Base-by-base conservation (phyloP, 768 basidiomycete genomes). In the Clathrus columnatus region DNA sequence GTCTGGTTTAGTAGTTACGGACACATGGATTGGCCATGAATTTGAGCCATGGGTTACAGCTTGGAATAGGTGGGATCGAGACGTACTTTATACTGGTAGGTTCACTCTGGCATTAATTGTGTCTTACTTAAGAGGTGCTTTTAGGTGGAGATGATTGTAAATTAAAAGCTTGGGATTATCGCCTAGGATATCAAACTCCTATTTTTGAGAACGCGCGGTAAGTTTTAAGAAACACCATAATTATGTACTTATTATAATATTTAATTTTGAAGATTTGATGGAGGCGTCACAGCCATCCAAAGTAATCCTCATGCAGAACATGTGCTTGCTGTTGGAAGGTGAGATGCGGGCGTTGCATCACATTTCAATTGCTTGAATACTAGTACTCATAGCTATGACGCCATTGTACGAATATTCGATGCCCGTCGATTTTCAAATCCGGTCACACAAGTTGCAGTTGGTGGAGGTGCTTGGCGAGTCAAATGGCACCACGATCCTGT, bases 381-480 rank as follows among this genome's bases (percentile, higher is more conserved):
- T 32, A 2, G 32, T 44, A n/a, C 20, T 29, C 36, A 36, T 61
- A 96, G 94, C 66, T 99, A 99, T 67, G 85, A 96, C 69, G 76
- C 78, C 59, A 79, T 73, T 7, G 81, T 99, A 16, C 80, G 81
- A 1, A 68, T 97, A 4, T 96, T 91, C 66, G 96, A 98, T 68
- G 74, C 73, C 0, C 84, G 95, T 4, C 85, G 83, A 48, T 80
- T 80, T 4, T 65, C 74, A 4, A 65, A 65, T 2, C 81, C 89
- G 0, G 60, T 97, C 11, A 65, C 70, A 0, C 70, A 76, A 48
- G 79, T 78, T 23, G 77, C 85, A 55, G 83, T 91, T 2, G 91
- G 91, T 10, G 96, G 96, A 11, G 96, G 96, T 2, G 88, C 83
- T 10, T 99, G 96, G 96, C 80, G 96, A 17, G 83, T 91, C 56